A percentile compares a stretch with the other conserved stretches of the same genome.
These are phyloP conservation scores for Hymenoscyphus fructigenus DNA, from an alignment of 2,329 filamentous ascomycete species.

Conservation along the genomic window DNA sequence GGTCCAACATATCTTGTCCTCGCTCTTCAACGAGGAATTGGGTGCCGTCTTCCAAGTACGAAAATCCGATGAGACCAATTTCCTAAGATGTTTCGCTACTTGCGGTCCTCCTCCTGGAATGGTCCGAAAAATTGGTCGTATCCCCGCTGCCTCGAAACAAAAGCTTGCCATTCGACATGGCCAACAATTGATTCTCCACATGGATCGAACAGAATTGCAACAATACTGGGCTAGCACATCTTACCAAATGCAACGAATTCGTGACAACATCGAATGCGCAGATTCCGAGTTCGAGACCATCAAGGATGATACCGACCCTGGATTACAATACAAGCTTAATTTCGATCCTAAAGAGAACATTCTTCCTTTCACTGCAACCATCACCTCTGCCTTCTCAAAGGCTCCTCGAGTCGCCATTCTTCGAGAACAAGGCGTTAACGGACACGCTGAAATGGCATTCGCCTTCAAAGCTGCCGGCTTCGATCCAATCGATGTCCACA, in stretches of 20 bases:
- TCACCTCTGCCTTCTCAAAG: constrained; percentile 53
- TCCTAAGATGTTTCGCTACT: constrained; percentile 87
- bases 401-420: constrained; percentile 83
- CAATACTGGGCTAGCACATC: constrained; percentile 88
- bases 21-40: constrained; percentile 93
- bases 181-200: constrained; percentile 64
- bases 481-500: constrained; percentile 89
- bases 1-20: constrained; percentile 63
- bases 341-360: constrained; percentile 76
- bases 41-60: constrained; percentile 95
- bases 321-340: constrained; percentile 78
- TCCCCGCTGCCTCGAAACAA: constrained; percentile 69
- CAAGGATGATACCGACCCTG: constrained; percentile 72
- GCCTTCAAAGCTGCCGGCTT: constrained; percentile 91
- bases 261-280: constrained; percentile 85
- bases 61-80: constrained; percentile 78
- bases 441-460: constrained; percentile 96
- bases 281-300: constrained; percentile 79
- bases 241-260: constrained; percentile 83
- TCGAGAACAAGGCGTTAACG: constrained; percentile 93
- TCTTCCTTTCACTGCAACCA: constrained; percentile 60
- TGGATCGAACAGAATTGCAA: constrained; percentile 73
- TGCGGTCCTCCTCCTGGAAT: constrained; percentile 80
- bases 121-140: constrained; percentile 79
- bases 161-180: constrained; percentile 74